Percentiles rank a stretch among this genome's conserved stretches.
Evolutionary conservation across 495 filamentous ascomycete genomes (phyloP).

Genomic region (Poronia punctata): DNA sequence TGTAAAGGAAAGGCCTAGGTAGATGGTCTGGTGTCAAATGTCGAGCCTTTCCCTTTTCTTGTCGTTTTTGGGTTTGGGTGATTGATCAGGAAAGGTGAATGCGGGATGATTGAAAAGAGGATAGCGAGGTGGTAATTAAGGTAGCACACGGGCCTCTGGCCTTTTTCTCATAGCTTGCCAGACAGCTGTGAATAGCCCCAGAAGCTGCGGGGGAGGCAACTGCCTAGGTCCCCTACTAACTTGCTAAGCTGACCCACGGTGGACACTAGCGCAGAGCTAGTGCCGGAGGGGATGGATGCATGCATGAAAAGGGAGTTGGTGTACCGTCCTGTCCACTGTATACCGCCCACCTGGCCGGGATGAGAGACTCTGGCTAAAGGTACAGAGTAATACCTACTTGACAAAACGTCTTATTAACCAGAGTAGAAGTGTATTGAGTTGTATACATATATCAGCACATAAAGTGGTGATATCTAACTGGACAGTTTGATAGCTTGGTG

Average conservation of each 20-base stretch:
- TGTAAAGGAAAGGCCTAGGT: constrained; percentile 34
- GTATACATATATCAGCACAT: no score
- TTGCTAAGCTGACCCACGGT: no score
- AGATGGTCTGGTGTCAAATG: constrained; percentile 21
- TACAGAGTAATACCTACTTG: no score
- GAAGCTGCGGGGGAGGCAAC: constrained; percentile 42
- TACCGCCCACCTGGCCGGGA: no score
- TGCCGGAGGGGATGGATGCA: constrained; percentile 9
- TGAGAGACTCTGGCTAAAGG: no score
- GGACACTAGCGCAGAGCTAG: constrained; percentile 3
- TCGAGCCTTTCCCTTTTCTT: constrained; percentile 15
- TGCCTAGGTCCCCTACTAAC: constrained; percentile 2
- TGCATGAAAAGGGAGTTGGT: constrained; percentile 9
- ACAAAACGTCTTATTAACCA: no score
- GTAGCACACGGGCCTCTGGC: constrained; percentile 37
- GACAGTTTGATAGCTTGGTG: no score
- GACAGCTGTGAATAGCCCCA: constrained; percentile 38
- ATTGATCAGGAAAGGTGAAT: constrained; percentile 53
- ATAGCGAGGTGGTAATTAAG: constrained; percentile 42
- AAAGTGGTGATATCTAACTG: no score
- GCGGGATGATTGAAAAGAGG: constrained; percentile 54
- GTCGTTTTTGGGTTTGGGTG: constrained; percentile 27
- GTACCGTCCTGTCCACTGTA: no score
- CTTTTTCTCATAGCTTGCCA: constrained; percentile 24
- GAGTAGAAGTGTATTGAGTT: no score